A percentile compares a stretch with the other conserved stretches of the same genome.
Conservation (phyloP, 2,329 filamentous ascomycete genomes). For the Dothistroma septosporum region DNA sequence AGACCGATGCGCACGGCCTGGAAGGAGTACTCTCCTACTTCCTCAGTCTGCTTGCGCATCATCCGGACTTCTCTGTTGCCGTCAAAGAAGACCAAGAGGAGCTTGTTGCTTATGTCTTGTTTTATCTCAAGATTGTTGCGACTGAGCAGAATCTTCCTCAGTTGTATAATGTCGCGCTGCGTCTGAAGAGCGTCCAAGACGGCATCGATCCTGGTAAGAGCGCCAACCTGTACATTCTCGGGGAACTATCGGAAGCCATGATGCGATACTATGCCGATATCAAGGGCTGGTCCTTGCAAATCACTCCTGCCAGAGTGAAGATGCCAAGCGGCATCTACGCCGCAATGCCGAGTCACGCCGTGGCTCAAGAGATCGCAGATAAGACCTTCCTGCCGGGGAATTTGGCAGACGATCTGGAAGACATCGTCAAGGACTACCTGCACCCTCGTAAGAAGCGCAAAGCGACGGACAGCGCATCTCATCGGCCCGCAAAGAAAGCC, state of each 20-base stretch:
- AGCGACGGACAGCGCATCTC: constrained; percentile 22
- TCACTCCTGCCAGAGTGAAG: constrained; percentile 74
- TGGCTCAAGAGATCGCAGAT: constrained; percentile 79
- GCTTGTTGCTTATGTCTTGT: constrained; percentile 83
- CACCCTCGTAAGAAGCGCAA: constrained; percentile 53
- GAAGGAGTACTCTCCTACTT: constrained; percentile 78
- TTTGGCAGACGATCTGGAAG: constrained; percentile 69
- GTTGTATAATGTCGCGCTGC: constrained; percentile 87
- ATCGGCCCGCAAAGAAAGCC: constrained; percentile 28
- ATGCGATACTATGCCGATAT: constrained; percentile 83
- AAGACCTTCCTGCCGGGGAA: constrained; percentile 79
- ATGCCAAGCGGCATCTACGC: constrained; percentile 73
- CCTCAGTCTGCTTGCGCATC: constrained; percentile 83
- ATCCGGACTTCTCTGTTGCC: constrained; percentile 75
- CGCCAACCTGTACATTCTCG: constrained; percentile 77
- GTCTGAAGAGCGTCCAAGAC: constrained; percentile 85
- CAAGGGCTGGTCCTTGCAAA: constrained; percentile 80
- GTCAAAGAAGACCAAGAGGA: constrained; percentile 65
- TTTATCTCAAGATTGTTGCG: constrained; percentile 78
- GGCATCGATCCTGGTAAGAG: constrained; percentile 64
- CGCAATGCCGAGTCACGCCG: constrained; percentile 68
- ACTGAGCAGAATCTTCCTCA: constrained; percentile 82
- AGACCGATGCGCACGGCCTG: constrained; percentile 57
- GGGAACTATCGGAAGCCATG: constrained; percentile 77
- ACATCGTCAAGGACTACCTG: constrained; percentile 65